Conservation (phyloP, 2,329 filamentous ascomycete genomes). For the Trichoderma sp. region DNA sequence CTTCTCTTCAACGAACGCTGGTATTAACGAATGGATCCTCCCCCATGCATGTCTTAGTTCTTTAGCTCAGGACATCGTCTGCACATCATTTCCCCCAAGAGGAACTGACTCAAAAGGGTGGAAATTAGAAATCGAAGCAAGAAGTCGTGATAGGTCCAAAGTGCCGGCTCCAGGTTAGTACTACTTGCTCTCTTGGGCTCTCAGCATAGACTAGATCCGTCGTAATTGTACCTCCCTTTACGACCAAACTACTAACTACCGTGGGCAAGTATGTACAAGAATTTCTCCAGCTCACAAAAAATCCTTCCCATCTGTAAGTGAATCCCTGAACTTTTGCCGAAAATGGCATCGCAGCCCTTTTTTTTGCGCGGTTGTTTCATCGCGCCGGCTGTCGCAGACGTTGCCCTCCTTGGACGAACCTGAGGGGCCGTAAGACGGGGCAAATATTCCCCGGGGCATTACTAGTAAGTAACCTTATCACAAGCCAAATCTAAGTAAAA, state of each 20-base stretch:
- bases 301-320: not conserved
- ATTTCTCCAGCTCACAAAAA: too few relatives aligned
- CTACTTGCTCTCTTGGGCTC: too few relatives aligned
- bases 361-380: not conserved
- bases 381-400: constrained; percentile 10
- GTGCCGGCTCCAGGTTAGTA: not conserved
- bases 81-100: constrained; percentile 9
- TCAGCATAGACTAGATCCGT: too few relatives aligned
- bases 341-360: not conserved
- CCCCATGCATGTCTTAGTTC: not conserved
- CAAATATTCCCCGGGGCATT: constrained; percentile 4
- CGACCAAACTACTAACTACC: not conserved
- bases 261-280: not conserved
- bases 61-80: not conserved
- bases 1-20: not conserved
- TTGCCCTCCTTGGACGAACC: constrained; percentile 6
- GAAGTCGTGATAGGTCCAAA: not conserved
- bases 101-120: not conserved
- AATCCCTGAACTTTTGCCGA: not conserved
- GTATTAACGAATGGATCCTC: not conserved
- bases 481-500: too few relatives aligned
- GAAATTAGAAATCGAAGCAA: not conserved
- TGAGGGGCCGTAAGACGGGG: constrained; percentile 19
- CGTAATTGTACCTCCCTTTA: too few relatives aligned
- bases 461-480: too few relatives aligned